A percentile compares a stretch with the other conserved stretches of the same genome.
Evolutionary conservation across 2,329 filamentous ascomycete species (phyloP).

Genomic region (Ophiobolus disseminans): DNA sequence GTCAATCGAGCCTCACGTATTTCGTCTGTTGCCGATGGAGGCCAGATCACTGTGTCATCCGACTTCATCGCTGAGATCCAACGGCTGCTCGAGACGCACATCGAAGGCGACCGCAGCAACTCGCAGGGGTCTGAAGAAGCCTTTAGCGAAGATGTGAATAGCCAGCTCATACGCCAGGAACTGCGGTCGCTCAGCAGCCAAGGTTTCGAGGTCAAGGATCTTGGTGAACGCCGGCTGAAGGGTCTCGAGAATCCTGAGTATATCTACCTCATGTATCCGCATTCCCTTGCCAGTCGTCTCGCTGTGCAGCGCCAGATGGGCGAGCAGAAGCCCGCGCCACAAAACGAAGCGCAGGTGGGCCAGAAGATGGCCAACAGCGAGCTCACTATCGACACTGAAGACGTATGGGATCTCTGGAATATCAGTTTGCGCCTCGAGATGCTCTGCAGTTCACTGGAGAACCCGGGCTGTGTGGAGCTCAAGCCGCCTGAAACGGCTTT

Average conservation of each 20-base stretch:
- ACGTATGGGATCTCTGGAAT: constrained; percentile 89
- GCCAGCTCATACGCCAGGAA: constrained; percentile 83
- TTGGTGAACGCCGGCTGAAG: constrained; percentile 94
- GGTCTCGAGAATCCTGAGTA: constrained; percentile 96
- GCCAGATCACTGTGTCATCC: constrained; percentile 94
- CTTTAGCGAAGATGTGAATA: constrained; percentile 76
- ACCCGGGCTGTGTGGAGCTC: constrained; percentile 66
- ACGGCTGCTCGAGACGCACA: constrained; percentile 85
- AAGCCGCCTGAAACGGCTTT: constrained; percentile 84
- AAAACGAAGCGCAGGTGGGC: constrained; percentile 60
- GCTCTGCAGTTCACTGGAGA: constrained; percentile 88
- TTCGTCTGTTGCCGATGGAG: constrained; percentile 91
- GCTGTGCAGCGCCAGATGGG: constrained; percentile 67
- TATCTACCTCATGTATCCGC: constrained; percentile 94
- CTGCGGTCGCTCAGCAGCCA: constrained; percentile 85
- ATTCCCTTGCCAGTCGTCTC: constrained; percentile 81
- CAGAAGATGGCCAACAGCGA: constrained; percentile 68
- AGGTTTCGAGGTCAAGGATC: constrained; percentile 95
- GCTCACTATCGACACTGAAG: constrained; percentile 81
- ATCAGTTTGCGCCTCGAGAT: constrained; percentile 89
- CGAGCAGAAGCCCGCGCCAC: constrained; percentile 48
- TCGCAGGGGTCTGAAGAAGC: constrained; percentile 75
- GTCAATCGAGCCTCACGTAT: constrained; percentile 97
- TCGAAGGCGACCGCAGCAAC: constrained; percentile 77
- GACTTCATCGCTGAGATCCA: constrained; percentile 98